Percentiles rank a stretch among this genome's conserved stretches.
These are phyloP conservation scores for Ceratocystis huliohia DNA, from an alignment of 2,329 filamentous ascomycete species.

Conservation along the genomic window DNA sequence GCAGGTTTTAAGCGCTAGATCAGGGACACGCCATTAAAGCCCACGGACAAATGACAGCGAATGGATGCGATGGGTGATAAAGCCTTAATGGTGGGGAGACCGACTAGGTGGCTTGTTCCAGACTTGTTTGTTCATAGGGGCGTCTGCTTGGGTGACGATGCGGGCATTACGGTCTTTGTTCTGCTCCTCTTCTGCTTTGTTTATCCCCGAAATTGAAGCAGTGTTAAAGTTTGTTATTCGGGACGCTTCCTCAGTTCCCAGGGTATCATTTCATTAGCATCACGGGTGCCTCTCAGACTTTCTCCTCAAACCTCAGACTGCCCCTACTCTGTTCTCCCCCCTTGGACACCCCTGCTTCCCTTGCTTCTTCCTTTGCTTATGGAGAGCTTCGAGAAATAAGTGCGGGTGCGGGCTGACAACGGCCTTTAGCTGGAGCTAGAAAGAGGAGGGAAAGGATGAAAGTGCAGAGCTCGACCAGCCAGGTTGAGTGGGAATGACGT, in stretches of 20 bases:
- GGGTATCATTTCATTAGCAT: neutral
- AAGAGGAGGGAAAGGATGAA: no score
- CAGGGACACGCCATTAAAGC: neutral
- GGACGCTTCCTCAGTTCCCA: neutral
- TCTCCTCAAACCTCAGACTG: neutral
- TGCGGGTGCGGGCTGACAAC: no score
- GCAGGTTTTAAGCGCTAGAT: neutral
- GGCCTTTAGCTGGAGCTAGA: no score
- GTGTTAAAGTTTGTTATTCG: neutral
- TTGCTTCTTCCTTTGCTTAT: neutral
- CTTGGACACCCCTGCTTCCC: neutral
- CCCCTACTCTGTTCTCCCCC: neutral
- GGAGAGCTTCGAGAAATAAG: neutral
- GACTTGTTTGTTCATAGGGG: no score
- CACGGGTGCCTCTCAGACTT: neutral
- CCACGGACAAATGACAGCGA: neutral
- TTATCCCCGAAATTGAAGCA: slow-evolving; percentile 2
- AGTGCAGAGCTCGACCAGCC: no score
- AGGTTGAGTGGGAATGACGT: neutral
- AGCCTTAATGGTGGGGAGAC: neutral
- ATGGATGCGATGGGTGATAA: neutral
- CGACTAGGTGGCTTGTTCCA: no score
- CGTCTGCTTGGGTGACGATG: no score
- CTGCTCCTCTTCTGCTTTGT: neutral
- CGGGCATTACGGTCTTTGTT: neutral